Base-by-base conservation (phyloP, 2,329 filamentous ascomycete genomes). In the Botrytis medusae region DNA sequence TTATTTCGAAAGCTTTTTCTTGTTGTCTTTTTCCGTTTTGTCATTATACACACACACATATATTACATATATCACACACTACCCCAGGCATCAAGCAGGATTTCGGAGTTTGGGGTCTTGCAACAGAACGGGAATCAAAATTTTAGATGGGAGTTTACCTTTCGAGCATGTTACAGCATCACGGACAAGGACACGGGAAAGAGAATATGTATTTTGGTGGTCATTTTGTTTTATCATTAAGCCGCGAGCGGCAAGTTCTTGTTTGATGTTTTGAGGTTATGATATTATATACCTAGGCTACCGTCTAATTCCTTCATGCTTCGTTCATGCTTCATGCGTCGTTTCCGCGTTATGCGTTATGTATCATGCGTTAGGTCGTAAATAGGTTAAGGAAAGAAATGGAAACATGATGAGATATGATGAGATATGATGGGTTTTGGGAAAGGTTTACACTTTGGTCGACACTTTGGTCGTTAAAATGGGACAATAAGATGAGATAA, bases 211-310 rank as follows among this genome's bases (percentile, higher is more conserved):
- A 42, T 57, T 69, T 34, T 18, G 34, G 46, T 70, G n/a, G 54
- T 51, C 57, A 60, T 69, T 60, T 62, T 25, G 37, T 62, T 51
- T 57, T 37, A 29, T 70, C 20, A 25, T 46, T 70, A 54, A 54
- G 48, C 48, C 48, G 48, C 48, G 48, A 54, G 25, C 48, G 48
- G 48, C 48, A 3, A 54, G 25, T 54, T 54, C 25, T 54, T 51
- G 48, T 51, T 54, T 54, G 48, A 54, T n/a, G 25, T 42, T 70
- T 48, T 20, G n/a, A 32, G 25, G 60, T n/a, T 62, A 37, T 62
- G 37, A 40, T n/a, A 14, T 37, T 61, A 61, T 34, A 61, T 61
- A 61, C 22, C 59, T 40, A 61, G 22, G 37, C 25, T 62, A 42
- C 14, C 4, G 25, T 62, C 37, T 42, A 42, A 29, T 42, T 62